phyloP scores from a whole-genome alignment of 352 stramenopile genomes.

The Globisporangium emineosum region DNA sequence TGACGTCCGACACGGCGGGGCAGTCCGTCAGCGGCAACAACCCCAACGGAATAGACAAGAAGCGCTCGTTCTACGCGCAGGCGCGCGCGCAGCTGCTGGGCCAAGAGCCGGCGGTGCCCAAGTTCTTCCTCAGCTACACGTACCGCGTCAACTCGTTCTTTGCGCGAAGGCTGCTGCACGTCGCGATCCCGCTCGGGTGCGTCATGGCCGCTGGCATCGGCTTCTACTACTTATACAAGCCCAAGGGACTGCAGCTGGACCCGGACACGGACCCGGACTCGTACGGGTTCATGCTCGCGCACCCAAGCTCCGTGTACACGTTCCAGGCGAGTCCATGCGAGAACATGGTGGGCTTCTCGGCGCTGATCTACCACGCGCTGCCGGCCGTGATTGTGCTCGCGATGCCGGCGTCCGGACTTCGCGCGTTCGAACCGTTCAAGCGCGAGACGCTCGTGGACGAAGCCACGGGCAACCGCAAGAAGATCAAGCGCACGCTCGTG shows the following conservation, averaged over 20 bases:
- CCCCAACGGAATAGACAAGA: slow-evolving; percentile 34
- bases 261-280: slow-evolving; percentile 8
- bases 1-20: slow-evolving; percentile 13
- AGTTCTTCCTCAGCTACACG: slow-evolving; percentile 50
- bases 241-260: slow-evolving; percentile 45
- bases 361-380: slow-evolving; percentile 65
- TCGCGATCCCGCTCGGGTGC: slow-evolving; percentile 33
- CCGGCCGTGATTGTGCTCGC: slow-evolving; percentile 57
- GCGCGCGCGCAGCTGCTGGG: slow-evolving; percentile 33
- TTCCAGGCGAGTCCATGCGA: slow-evolving; percentile 68
- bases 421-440: slow-evolving; percentile 74
- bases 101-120: slow-evolving; percentile 48
- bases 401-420: slow-evolving; percentile 50
- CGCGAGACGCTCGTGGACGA: slow-evolving; percentile 38
- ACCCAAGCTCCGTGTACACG: slow-evolving; percentile 50
- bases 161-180: slow-evolving; percentile 48
- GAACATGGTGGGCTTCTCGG: slow-evolving; percentile 78
- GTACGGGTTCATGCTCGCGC: slow-evolving; percentile 52
- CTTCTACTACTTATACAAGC: slow-evolving; percentile 76
- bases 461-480: slow-evolving; percentile 45
- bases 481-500: slow-evolving; percentile 70
- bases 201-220: slow-evolving; percentile 44
- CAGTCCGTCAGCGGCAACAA: background rate
- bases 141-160: slow-evolving; percentile 83
- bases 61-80: slow-evolving; percentile 50